Base-by-base conservation (phyloP, 345 rosid genomes). In the Heritiera littoralis region DNA sequence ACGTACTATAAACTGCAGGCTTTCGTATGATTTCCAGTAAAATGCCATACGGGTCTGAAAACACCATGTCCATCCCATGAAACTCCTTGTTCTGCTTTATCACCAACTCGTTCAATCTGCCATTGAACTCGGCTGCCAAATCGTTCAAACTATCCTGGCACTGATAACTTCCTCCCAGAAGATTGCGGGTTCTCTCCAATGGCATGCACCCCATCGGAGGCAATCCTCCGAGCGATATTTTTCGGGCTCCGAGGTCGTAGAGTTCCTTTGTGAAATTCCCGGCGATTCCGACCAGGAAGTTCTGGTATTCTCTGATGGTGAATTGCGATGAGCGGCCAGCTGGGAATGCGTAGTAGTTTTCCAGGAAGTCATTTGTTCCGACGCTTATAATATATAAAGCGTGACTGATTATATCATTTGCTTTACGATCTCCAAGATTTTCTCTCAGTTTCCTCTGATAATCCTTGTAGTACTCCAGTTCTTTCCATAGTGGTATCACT, bases 161-260 rank as follows among this genome's bases (percentile, higher is more conserved):
- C 5, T 41, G 43, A 41, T 75, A 70, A 2, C 79, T 77, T 35
- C 84, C 81, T 0, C 82, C 79, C 58, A 85, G 74, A 15, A 85
- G 0, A 77, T 88, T 88, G 3, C 87, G 83, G 63, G 88, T 82
- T 81, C 92, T 88, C 78, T 89, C 92, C 73, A 89, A 71, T 23
- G 92, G 92, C 90, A 89, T 81, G 20, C 92, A 89, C 55, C 92
- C 92, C 92, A 89, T 89, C 32, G 92, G 91, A 69, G 91, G 89
- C 71, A 89, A n/a, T 4, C 92, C 92, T 73, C 88, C 88, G 0
- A 89, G 59, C 20, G 91, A 88, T 38, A 89, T 86, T 77, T 89
- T 89, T 9, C 89, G 74, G 18, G 87, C 92, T n/a, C 92, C 92
- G 41, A 89, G 88, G 63, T 55, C 80, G 60, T 86, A 79, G 6